Evolutionary conservation across 2,329 filamentous ascomycete genomes (phyloP), one percentile per base, ranked within the genome.

Genomic region (Ophiostoma sp.): DNA sequence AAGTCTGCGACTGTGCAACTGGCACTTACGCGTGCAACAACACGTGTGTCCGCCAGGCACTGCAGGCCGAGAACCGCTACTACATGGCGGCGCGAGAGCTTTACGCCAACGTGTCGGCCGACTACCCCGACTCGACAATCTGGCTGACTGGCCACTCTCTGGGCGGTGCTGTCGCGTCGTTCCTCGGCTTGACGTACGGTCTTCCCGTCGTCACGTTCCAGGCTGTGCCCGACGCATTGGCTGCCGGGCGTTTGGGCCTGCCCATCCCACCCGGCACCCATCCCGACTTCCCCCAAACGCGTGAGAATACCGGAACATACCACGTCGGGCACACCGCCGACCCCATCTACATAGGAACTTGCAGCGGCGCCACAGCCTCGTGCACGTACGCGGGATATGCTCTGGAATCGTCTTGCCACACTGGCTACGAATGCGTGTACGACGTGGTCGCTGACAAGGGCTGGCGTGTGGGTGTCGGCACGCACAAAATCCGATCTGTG

Each of bases 311-410:
- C 0, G 93, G 92, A 12, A 84, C 90, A 0, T 96, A 88, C 75
- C 95, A 99, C 77, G 94, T 97, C 76, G 95, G 95, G 4, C 93
- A 98, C 75, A 98, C 93, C 0, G 95, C 95, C 0, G 95, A 99
- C 77, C 95, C 95, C 0, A 88, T 99, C 45, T 99, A 72, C 75
- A 93, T 97, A 80, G 95, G 95, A 44, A 91, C 89, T 0, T 98
- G 95, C 79, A 97, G 97, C 74, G 91, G 91, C 44, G 92, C 91
- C 2, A 93, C 91, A 2, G 93, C 94, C 2, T 88, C 89, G 11
- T 98, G 95, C 77, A 95, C 93, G 0, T 88, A 96, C 74, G 94
- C 88, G 1, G 95, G 95, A 0, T 99, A 98, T 76, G 93, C 95
- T 1, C 85, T 99, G 82, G 93, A 99, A 78, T 90, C 92, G 12